Evolutionary conservation across 1,284 basidiomycete species (phyloP).

Genomic region (Puccinia polysora): DNA sequence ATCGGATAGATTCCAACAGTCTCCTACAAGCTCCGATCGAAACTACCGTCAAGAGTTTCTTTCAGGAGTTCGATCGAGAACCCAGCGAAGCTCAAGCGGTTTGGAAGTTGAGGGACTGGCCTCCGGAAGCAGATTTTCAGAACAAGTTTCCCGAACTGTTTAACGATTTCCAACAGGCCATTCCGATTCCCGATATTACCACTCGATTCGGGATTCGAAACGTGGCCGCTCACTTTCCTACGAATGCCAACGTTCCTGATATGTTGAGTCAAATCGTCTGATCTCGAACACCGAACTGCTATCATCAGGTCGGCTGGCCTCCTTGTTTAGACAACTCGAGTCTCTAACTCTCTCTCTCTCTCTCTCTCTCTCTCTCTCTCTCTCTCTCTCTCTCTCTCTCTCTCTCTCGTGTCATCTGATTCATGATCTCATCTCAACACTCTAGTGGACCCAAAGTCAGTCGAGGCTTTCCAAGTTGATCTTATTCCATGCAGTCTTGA

Average conservation of each 20-base stretch:
- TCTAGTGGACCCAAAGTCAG: conserved; percentile 13
- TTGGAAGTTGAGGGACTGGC: conserved; percentile 49
- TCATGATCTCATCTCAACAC: background rate
- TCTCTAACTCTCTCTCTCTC: too few species aligned
- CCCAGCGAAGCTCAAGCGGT: conserved; percentile 46
- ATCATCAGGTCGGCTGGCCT: too few species aligned
- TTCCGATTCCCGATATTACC: conserved; percentile 49
- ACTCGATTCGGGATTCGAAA: conserved; percentile 48
- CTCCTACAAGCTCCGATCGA: conserved; percentile 2
- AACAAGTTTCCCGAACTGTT: conserved; percentile 49
- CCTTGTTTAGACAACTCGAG: too few species aligned
- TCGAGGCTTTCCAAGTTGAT: too few species aligned
- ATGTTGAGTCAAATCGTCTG: conserved; percentile 47
- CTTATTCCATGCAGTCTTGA: too few species aligned
- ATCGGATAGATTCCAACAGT: conserved; percentile 47
- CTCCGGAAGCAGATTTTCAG: conserved; percentile 49
- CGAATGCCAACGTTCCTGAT: conserved; percentile 49
- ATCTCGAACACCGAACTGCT: too few species aligned
- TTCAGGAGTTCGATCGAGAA: conserved; percentile 41
- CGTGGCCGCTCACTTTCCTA: conserved; percentile 49
- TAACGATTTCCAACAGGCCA: conserved; percentile 48
- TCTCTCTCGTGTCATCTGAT: background rate
- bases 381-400: background rate
- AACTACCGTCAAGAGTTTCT: conserved; percentile 31
- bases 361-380: too few species aligned